Percentiles rank a stretch among this genome's conserved stretches.
These are phyloP conservation scores for Trifolium fragiferum DNA, from an alignment of 306 rosid species.

Conservation along the genomic window DNA sequence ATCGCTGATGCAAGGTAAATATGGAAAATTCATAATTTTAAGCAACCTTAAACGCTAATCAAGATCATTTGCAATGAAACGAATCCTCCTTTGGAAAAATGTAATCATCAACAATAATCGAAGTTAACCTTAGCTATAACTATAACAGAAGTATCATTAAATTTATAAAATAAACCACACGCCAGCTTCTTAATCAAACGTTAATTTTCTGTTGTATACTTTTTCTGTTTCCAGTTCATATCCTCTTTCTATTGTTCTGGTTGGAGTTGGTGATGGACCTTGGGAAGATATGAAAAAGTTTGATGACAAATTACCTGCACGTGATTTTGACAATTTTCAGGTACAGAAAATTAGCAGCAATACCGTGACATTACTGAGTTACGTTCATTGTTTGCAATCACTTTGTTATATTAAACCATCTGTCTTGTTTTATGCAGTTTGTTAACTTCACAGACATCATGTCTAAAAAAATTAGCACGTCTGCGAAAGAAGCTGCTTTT, in stretches of 20 bases:
- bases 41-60: slow-evolving; percentile 22
- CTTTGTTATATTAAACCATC: slow-evolving; percentile 8
- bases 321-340: slow-evolving; percentile 88
- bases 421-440: slow-evolving; percentile 54
- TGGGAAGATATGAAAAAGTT: slow-evolving; percentile 93
- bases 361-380: slow-evolving; percentile 8
- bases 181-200: slow-evolving; percentile 31
- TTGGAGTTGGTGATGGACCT: slow-evolving; percentile 96
- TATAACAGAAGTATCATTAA: slow-evolving; percentile 2
- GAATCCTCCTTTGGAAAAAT: not conserved
- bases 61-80: not conserved
- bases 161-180: not conserved
- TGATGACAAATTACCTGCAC: slow-evolving; percentile 82
- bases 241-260: slow-evolving; percentile 81
- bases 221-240: slow-evolving; percentile 54
- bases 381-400: slow-evolving; percentile 16
- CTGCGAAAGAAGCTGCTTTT: slow-evolving; percentile 79
- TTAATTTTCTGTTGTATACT: slow-evolving; percentile 11
- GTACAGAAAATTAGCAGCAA: slow-evolving; percentile 34
- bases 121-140: slow-evolving; percentile 10
- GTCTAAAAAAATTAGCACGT: slow-evolving; percentile 46
- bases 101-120: not conserved
- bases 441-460: slow-evolving; percentile 81
- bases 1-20: slow-evolving; percentile 81
- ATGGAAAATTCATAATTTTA: slow-evolving; percentile 6